Percentiles rank a stretch among this genome's conserved stretches.
These are phyloP conservation scores for Ogataea saltuana DNA, from an alignment of 805 yeast genomes.

Conservation along the genomic window DNA sequence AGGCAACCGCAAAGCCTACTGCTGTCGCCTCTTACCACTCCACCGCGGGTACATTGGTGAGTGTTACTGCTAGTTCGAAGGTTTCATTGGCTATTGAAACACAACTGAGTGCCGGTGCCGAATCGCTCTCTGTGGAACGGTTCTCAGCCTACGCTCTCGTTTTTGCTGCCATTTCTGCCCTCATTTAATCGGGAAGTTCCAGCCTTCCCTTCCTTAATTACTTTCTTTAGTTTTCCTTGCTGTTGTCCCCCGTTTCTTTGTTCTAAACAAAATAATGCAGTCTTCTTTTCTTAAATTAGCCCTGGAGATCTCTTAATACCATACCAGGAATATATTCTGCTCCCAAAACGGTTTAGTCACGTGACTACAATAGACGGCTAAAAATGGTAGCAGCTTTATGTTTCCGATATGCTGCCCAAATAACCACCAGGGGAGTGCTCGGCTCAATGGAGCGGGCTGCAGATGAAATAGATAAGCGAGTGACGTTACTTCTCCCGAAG, in stretches of 20 bases:
- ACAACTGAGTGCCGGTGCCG: slow-evolving; percentile 11
- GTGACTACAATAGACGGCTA: no score
- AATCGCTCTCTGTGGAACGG: slow-evolving; percentile 5
- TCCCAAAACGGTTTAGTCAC: no score
- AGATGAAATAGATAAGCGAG: no score
- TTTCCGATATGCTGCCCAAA: no score
- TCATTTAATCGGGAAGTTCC: slow-evolving; percentile 6
- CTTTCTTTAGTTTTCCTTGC: not conserved
- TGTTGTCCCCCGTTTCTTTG: not conserved
- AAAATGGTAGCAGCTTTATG: no score
- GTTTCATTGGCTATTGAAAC: slow-evolving; percentile 12
- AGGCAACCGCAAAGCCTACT: not conserved
- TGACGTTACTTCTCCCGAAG: no score
- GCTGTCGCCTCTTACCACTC: not conserved
- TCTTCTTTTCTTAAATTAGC: not conserved
- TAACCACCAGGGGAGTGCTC: no score
- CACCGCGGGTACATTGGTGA: not conserved
- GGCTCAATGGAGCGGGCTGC: no score
- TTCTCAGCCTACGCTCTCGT: slow-evolving; percentile 12
- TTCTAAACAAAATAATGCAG: not conserved
- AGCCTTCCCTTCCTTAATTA: slow-evolving; percentile 10
- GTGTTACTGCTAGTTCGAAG: not conserved
- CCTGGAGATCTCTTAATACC: no score
- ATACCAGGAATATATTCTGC: no score
- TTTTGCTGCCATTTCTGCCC: slow-evolving; percentile 15